A percentile compares a stretch with the other conserved stretches of the same genome.
Evolutionary conservation across 306 rosid species (phyloP).

Genomic region (Trichosanthes truncata): DNA sequence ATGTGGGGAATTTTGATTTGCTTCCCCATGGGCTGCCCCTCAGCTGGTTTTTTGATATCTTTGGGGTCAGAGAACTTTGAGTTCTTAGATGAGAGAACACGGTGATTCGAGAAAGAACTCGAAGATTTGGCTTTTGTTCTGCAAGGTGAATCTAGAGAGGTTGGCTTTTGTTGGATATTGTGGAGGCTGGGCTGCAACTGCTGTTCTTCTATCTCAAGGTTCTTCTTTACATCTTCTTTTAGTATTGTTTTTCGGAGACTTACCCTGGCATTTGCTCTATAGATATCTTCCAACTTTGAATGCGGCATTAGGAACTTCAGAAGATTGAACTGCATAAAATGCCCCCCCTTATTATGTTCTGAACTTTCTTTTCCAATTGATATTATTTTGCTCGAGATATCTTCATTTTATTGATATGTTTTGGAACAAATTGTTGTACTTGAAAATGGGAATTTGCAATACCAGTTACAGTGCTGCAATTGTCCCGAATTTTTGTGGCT

Average conservation of each 20-base stretch:
- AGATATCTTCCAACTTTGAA: background rate
- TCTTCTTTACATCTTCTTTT: background rate
- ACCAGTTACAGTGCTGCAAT: background rate
- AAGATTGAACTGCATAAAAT: background rate
- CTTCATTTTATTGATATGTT: background rate
- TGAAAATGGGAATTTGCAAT: background rate
- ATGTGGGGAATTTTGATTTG: conserved; percentile 5
- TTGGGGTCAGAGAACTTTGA: conserved; percentile 1
- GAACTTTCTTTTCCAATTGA: background rate
- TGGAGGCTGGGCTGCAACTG: background rate
- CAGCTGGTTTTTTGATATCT: conserved; percentile 11
- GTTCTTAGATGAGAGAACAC: background rate
- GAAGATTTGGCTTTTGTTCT: background rate
- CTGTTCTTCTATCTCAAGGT: background rate
- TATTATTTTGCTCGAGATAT: background rate
- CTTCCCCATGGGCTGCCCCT: conserved; percentile 4
- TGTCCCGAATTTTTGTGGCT: background rate
- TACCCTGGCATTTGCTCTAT: background rate
- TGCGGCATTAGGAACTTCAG: background rate
- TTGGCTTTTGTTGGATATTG: background rate
- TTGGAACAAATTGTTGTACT: background rate
- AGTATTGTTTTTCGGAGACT: background rate
- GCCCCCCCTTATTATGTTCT: background rate
- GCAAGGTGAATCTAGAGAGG: background rate
- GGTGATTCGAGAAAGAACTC: background rate